Evolutionary conservation across 129 eudicot genomes (phyloP).

Genomic region (Saposhnikovia divaricata): DNA sequence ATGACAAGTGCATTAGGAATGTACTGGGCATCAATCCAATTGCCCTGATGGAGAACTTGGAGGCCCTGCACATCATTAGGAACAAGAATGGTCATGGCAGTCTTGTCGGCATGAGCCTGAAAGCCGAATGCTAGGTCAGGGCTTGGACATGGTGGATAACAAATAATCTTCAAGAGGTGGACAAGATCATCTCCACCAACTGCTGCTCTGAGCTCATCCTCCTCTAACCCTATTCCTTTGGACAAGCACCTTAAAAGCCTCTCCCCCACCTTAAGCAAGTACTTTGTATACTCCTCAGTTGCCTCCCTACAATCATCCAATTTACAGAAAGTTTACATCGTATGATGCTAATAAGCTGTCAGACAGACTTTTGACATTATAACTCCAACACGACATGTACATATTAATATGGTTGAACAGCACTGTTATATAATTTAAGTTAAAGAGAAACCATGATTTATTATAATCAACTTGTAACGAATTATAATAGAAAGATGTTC

Average conservation of each 20-base stretch:
- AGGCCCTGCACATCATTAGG: conserved; percentile 23
- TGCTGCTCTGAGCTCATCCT: conserved; percentile 3
- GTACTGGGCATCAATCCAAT: conserved; percentile 17
- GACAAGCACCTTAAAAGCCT: conserved; percentile 12
- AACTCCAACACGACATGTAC: no score
- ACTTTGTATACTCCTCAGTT: conserved; percentile 15
- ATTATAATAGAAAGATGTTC: no score
- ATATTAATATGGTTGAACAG: no score
- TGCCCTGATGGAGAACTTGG: conserved; percentile 9
- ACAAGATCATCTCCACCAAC: conserved; percentile 15
- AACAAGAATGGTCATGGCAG: conserved; percentile 14
- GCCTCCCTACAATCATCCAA: conserved; percentile 15
- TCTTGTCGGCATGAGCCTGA: conserved; percentile 18
- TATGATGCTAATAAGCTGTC: not conserved
- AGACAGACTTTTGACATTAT: not conserved
- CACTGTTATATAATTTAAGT: no score
- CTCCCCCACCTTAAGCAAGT: conserved; percentile 2
- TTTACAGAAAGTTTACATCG: not conserved
- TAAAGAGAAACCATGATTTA: no score
- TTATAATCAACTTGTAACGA: no score
- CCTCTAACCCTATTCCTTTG: conserved; percentile 16
- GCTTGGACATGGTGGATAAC: conserved; percentile 22
- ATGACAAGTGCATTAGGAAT: conserved; percentile 11
- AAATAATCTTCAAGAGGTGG: conserved; percentile 16
- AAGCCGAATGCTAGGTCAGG: conserved; percentile 23